A percentile compares a stretch with the other conserved stretches of the same genome.
phyloP scores from a whole-genome alignment of 1,284 basidiomycete genomes.

The Pascua guehoae region DNA sequence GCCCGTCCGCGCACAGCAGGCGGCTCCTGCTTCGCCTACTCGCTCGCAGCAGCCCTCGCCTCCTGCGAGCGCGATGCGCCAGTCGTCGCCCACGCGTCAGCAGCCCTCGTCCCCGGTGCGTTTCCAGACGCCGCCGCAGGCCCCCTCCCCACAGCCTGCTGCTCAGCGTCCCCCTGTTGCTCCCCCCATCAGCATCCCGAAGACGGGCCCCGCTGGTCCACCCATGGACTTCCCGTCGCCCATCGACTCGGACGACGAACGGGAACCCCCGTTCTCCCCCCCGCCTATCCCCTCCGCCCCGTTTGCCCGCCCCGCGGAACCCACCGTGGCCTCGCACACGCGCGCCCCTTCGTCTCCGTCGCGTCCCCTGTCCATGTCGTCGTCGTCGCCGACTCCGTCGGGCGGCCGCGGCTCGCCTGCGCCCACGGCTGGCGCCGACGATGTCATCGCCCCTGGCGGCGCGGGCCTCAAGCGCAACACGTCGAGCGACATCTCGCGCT shows the following conservation, averaged over 20 bases:
- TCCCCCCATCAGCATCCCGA: constrained; percentile 22
- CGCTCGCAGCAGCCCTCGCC: too few species aligned
- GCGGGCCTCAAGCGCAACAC: constrained; percentile 50
- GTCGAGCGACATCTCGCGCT: constrained; percentile 52
- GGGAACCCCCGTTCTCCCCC: background rate
- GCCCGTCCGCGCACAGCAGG: constrained; percentile 1
- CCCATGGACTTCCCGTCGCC: background rate
- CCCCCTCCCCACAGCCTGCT: constrained; percentile 46
- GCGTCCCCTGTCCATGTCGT: background rate
- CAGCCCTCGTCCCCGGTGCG: constrained; percentile 23
- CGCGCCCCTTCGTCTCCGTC: background rate
- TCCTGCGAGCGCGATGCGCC: background rate
- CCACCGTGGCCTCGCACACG: background rate
- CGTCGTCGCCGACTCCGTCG: constrained; percentile 3
- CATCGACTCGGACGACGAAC: background rate
- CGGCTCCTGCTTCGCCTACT: background rate
- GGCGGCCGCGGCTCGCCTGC: constrained; percentile 10
- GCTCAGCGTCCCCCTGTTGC: constrained; percentile 51
- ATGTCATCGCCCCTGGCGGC: constrained; percentile 21
- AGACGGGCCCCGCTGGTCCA: constrained; percentile 6
- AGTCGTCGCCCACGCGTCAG: constrained; percentile 17
- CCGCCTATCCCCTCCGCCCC: background rate
- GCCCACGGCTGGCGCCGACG: constrained; percentile 21
- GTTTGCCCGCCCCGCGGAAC: background rate
- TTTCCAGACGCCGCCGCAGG: background rate